A percentile compares a stretch with the other conserved stretches of the same genome.
These are phyloP conservation scores for Malus fusca DNA, from an alignment of 306 rosid genomes.

Conservation along the genomic window DNA sequence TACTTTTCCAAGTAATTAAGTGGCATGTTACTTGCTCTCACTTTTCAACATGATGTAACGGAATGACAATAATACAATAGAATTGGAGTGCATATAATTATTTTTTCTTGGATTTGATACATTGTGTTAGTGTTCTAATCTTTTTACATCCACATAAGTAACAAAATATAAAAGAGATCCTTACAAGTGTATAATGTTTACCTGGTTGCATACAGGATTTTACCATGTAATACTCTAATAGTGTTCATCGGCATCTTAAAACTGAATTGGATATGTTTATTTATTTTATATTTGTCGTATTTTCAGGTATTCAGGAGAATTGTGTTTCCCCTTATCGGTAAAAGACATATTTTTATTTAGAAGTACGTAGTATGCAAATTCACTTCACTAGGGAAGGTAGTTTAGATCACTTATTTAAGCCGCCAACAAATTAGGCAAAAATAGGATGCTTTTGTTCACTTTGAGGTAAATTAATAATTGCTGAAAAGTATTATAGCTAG, in stretches of 20 bases:
- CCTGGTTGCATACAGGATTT: no score
- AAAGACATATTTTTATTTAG: background rate
- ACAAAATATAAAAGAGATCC: background rate
- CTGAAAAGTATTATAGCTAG: background rate
- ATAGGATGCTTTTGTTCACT: background rate
- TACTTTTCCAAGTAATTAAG: background rate
- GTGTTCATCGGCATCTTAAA: background rate
- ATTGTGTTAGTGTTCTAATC: background rate
- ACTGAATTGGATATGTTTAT: background rate
- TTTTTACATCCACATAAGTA: background rate
- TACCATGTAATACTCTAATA: no score
- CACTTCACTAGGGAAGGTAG: background rate
- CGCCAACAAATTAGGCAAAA: background rate
- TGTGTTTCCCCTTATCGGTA: no score
- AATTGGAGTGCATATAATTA: background rate
- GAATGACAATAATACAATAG: background rate
- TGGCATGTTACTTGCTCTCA: background rate
- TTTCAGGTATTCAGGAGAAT: no score
- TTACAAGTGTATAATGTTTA: no score
- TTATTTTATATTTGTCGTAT: no score
- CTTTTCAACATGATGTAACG: background rate
- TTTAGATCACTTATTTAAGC: background rate
- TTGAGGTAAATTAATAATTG: background rate
- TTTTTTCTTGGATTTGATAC: background rate
- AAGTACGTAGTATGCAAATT: background rate